Evolutionary conservation across 108 stramenopile species (phyloP).

Genomic region (Tribonema minus): DNA sequence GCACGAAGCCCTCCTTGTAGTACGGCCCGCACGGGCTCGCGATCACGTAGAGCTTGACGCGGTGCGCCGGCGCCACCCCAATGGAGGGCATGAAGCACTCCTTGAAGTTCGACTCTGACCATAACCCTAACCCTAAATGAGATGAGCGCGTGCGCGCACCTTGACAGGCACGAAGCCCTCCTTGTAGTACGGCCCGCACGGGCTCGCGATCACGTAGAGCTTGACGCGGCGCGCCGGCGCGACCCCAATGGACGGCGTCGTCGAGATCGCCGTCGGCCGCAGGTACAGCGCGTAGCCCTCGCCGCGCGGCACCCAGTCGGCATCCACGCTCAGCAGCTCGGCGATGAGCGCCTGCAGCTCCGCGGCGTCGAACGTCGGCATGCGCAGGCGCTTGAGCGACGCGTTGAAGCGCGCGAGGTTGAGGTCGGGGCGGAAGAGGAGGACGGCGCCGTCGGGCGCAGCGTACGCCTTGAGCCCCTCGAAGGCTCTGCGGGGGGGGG

Average conservation of each 20-base stretch:
- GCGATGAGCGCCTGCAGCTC: constrained; percentile 69
- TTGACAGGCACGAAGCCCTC: constrained; percentile 84
- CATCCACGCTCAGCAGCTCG: constrained; percentile 51
- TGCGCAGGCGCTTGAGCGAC: constrained; percentile 68
- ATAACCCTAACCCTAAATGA: too few species aligned
- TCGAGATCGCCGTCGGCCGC: constrained; percentile 87
- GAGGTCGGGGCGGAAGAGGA: constrained; percentile 82
- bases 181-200: constrained; percentile 52
- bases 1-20: constrained; percentile 75
- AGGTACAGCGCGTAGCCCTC: constrained; percentile 95
- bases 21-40: constrained; percentile 47
- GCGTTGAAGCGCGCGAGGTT: constrained; percentile 75
- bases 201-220: constrained; percentile 46
- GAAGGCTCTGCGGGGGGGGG: constrained; percentile 71
- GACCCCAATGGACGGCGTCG: constrained; percentile 50
- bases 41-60: constrained; percentile 42
- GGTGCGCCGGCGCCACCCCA: constrained; percentile 22
- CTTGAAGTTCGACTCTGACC: too few species aligned
- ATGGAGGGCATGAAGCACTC: too few species aligned
- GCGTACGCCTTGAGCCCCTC: constrained; percentile 70
- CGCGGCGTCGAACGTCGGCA: constrained; percentile 66
- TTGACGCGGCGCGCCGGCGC: constrained; percentile 19
- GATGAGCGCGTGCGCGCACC: constrained; percentile 68
- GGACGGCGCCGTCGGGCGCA: constrained; percentile 54
- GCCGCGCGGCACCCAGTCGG: constrained; percentile 83